Base-by-base conservation (phyloP, 805 yeast genomes). In the Candida vaughaniae region DNA sequence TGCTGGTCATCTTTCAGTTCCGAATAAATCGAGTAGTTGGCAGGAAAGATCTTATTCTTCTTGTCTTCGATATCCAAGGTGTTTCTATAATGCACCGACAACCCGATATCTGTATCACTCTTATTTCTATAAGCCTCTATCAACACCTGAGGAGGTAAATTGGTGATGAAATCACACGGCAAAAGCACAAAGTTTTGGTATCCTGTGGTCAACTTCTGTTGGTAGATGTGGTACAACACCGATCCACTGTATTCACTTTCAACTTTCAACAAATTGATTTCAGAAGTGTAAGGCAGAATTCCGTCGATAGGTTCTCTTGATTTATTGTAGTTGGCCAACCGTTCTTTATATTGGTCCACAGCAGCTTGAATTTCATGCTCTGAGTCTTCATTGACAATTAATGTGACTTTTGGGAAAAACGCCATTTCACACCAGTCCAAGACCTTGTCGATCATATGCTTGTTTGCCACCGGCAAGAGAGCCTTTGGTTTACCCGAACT, bases 141-240 rank as follows among this genome's bases (percentile, higher is more conserved):
- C 22, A 93, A 71, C 14, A 83, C 82, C 52, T 86, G 91, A 8
- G 98, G 96, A 3, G 96, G 95, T 25, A 91, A 68, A 55, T 90
- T 91, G 2, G 98, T 89, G 36, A 95, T 71, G 56, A 93, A 86
- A 59, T 95, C 99, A 64, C 97, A 91, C 6, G 98, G 97, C 38
- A 93, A 63, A 22, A 93, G 60, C n/a, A 89, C 86, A 52, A 88
- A 82, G 54, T 60, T 51, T 28, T 52, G 49, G 19, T 31, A 42
- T 7, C 10, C 23, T 2, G 29, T 31, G 20, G 27, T 27, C 5
- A 35, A 33, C 16, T 40, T 33, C 9, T 49, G 42, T 66, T 75
- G 65, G 44, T 75, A 60, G 38, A 77, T 47, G 12, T 58, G 73
- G 30, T 71, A 68, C 26, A 87, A 53, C 32, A 80, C 65, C 36